Base-by-base conservation (phyloP, 345 rosid species). In the Xanthoceras sorbifolium region DNA sequence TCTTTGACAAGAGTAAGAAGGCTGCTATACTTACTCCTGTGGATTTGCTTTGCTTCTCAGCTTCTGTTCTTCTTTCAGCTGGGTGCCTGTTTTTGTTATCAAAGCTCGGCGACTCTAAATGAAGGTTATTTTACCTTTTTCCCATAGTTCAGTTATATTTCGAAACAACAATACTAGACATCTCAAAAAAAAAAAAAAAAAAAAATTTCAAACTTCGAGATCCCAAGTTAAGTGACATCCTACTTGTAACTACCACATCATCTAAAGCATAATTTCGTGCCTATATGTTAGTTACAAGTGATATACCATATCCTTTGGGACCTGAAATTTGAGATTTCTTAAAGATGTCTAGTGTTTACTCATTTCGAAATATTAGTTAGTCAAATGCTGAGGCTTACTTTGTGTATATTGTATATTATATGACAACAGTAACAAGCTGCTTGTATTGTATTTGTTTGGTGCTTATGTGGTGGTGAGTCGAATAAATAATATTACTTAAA, bases 11-110 rank as follows among this genome's bases (percentile, higher is more conserved):
- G 85, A 89, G 92, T 81, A 93, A 92, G 86, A 93, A 84, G 70
- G 87, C 91, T 26, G 89, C 76, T 1, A 90, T 94, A 79, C 78
- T 70, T 38, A 75, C 97, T 79, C 88, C 95, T 32, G 5, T 79
- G 6, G 98, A 94, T 83, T 80, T 94, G 90, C 88, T 94, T 61
- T 94, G 94, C 86, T 87, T 94, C 80, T 82, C 98, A 46, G 90
- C 89, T 55, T 89, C 97, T 29, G 88, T 94, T 62, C 87, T 93
- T 40, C 88, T 94, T 0, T 93, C 90, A 40, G 89, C 98, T 5
- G 90, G 92, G 82, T 84, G 94, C 85, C 97, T 94, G 60, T 93
- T 80, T 82, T 87, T 94, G 78, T 90, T 94, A 44, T 85, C 97
- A 42, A 93, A 80, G 94, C 98, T 94, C 69, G 82, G 77, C 63